phyloP scores from a whole-genome alignment of 345 rosid genomes.

The Syzygium grande region DNA sequence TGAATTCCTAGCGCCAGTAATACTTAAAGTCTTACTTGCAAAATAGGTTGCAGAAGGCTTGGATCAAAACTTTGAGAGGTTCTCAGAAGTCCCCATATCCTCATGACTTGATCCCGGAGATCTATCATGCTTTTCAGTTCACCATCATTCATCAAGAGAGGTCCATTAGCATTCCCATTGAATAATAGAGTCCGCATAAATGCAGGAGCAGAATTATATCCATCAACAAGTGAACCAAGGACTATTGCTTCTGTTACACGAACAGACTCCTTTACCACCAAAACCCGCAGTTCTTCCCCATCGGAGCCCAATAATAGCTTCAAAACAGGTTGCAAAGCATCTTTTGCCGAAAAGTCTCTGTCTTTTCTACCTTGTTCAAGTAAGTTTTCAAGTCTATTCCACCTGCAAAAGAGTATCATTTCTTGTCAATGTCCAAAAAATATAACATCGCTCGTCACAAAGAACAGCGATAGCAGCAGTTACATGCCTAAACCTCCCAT shows the following conservation, averaged over 20 bases:
- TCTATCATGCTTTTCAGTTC: slow-evolving; percentile 61
- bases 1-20: background rate
- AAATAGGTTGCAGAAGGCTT: slow-evolving; percentile 64
- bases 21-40: slow-evolving; percentile 40
- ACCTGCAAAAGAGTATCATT: slow-evolving; percentile 33
- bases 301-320: slow-evolving; percentile 70
- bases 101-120: slow-evolving; percentile 66
- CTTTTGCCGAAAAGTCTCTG: slow-evolving; percentile 89
- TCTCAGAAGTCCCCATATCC: slow-evolving; percentile 80
- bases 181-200: slow-evolving; percentile 40
- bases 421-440: background rate
- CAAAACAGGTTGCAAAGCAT: slow-evolving; percentile 91
- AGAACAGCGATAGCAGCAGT: background rate
- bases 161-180: slow-evolving; percentile 54
- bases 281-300: slow-evolving; percentile 68
- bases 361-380: slow-evolving; percentile 89
- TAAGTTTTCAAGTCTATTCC: slow-evolving; percentile 97
- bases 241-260: slow-evolving; percentile 74
- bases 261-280: slow-evolving; percentile 87
- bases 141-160: slow-evolving; percentile 39
- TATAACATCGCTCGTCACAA: background rate
- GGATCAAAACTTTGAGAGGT: slow-evolving; percentile 85
- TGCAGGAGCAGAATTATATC: slow-evolving; percentile 67
- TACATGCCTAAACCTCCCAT: slow-evolving; percentile 76
- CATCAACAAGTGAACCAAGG: slow-evolving; percentile 54